phyloP scores from a whole-genome alignment of 1,284 basidiomycete species.

The Marasmius fiardii region DNA sequence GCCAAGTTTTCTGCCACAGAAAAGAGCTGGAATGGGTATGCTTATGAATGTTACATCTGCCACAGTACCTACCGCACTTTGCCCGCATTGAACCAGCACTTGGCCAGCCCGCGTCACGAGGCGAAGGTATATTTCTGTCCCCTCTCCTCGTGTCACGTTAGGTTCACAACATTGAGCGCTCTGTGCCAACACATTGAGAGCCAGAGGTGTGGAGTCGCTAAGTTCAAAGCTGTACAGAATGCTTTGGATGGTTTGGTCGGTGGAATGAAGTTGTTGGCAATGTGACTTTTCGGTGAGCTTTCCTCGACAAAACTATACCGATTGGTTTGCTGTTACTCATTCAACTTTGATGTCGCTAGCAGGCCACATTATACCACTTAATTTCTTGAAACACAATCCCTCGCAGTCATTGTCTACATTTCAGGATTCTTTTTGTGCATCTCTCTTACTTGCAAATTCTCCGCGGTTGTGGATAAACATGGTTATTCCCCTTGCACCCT shows the following conservation, averaged over 20 bases:
- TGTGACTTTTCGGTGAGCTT: not conserved
- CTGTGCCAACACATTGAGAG: constrained; percentile 57
- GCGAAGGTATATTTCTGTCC: constrained; percentile 45
- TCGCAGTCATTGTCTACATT: too few species aligned
- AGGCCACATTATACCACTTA: too few species aligned
- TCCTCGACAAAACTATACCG: too few species aligned
- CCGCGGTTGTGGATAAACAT: too few species aligned
- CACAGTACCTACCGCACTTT: constrained; percentile 35
- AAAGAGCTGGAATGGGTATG: constrained; percentile 42
- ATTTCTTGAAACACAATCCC: too few species aligned
- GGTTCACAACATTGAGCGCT: constrained; percentile 44
- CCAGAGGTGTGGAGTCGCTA: constrained; percentile 44
- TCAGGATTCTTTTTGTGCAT: too few species aligned
- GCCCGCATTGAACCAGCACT: constrained; percentile 44
- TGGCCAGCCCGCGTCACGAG: constrained; percentile 45
- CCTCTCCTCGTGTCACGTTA: constrained; percentile 28
- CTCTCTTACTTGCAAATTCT: too few species aligned
- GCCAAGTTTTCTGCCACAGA: constrained; percentile 33
- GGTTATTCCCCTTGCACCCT: too few species aligned
- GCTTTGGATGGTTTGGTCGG: constrained; percentile 34
- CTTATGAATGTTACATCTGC: constrained; percentile 56
- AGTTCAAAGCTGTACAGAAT: constrained; percentile 34
- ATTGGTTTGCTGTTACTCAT: too few species aligned
- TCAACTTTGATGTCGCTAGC: too few species aligned
- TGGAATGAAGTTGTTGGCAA: constrained; percentile 24